Evolutionary conservation across 495 filamentous ascomycete genomes (phyloP).

Genomic region (Lichina pygmaea): DNA sequence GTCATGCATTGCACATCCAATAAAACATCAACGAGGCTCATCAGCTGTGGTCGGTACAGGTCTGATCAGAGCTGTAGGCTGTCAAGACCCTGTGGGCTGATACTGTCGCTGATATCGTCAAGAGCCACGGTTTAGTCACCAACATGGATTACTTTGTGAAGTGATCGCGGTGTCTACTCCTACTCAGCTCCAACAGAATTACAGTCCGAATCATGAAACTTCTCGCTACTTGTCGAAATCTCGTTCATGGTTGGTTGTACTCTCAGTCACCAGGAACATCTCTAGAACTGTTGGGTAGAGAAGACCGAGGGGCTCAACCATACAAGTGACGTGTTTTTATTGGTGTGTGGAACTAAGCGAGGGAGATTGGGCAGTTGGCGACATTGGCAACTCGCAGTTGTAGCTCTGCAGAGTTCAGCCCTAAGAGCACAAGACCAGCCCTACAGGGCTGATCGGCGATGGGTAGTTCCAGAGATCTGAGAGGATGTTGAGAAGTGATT

Average conservation of each 20-base stretch:
- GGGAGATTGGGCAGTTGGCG: too few relatives aligned
- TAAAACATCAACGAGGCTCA: background rate
- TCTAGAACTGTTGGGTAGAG: too few relatives aligned
- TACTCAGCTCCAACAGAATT: constrained; percentile 52
- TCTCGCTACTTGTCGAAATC: constrained; percentile 75
- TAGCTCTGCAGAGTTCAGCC: too few relatives aligned
- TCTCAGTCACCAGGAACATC: too few relatives aligned
- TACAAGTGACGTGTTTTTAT: too few relatives aligned
- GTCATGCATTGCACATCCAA: constrained; percentile 51
- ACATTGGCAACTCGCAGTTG: too few relatives aligned
- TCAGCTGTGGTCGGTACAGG: too few relatives aligned
- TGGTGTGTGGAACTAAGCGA: too few relatives aligned
- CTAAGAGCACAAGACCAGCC: too few relatives aligned
- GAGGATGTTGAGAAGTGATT: constrained; percentile 70
- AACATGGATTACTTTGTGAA: constrained; percentile 98
- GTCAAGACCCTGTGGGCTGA: constrained; percentile 85
- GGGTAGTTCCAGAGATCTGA: constrained; percentile 75
- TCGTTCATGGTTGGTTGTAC: constrained; percentile 93
- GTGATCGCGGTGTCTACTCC: constrained; percentile 77
- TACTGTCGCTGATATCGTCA: constrained; percentile 76
- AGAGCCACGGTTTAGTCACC: constrained; percentile 63
- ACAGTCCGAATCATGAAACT: constrained; percentile 87
- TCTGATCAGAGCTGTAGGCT: too few relatives aligned
- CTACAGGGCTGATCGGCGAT: constrained; percentile 67
- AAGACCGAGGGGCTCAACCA: too few relatives aligned